Conservation (phyloP, 805 yeast genomes). For the Candida fluviatilis region DNA sequence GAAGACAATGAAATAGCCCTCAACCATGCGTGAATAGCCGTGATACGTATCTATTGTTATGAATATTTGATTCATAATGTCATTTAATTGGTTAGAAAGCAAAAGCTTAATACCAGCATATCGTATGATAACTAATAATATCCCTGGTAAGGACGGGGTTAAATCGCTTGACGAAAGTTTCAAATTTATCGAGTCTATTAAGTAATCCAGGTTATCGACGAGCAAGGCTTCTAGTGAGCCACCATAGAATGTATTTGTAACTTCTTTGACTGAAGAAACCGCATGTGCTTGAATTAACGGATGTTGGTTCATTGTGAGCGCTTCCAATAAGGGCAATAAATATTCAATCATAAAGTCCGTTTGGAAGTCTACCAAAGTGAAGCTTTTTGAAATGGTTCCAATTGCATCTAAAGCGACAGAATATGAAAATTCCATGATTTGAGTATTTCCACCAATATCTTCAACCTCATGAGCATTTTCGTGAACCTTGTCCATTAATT, state of each 20-base stretch:
- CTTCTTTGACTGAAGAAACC: constrained; percentile 44
- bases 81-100: constrained; percentile 54
- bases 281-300: constrained; percentile 53
- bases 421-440: constrained; percentile 22
- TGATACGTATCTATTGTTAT: constrained; percentile 78
- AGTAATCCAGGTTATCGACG: constrained; percentile 69
- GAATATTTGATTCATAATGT: constrained; percentile 71
- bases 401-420: constrained; percentile 46
- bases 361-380: constrained; percentile 29
- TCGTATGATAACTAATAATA: constrained; percentile 63
- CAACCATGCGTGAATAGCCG: constrained; percentile 69
- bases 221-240: constrained; percentile 58
- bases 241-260: constrained; percentile 40
- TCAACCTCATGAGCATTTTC: neutral
- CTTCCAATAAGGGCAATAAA: constrained; percentile 69
- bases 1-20: constrained; percentile 71
- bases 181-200: constrained; percentile 73
- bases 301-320: constrained; percentile 52
- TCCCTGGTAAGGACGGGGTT: constrained; percentile 68
- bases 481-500: constrained; percentile 27
- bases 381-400: constrained; percentile 19
- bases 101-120: constrained; percentile 67
- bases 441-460: constrained; percentile 3
- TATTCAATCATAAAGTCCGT: constrained; percentile 61
- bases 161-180: constrained; percentile 62